These are phyloP conservation scores for Linderniella brevidens DNA, from an alignment of 257 asterid genomes.

Conservation along the genomic window DNA sequence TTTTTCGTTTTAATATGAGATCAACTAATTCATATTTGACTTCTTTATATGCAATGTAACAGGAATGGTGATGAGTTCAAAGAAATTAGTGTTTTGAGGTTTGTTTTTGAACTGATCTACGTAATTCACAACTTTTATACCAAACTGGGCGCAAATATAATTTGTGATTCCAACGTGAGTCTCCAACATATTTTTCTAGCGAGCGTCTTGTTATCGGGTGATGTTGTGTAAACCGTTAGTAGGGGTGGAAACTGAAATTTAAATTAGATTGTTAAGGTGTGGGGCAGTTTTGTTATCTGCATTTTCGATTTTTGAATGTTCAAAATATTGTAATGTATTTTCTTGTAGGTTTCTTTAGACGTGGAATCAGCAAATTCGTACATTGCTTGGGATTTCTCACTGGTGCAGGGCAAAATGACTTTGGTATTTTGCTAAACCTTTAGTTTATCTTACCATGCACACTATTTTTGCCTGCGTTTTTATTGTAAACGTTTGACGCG, in stretches of 20 bases:
- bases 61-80: slow-evolving; percentile 58
- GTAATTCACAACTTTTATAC: too few relatives aligned
- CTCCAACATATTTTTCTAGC: too few relatives aligned
- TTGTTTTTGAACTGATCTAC: slow-evolving; percentile 16
- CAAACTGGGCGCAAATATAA: too few relatives aligned
- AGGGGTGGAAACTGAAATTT: too few relatives aligned
- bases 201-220: too few relatives aligned
- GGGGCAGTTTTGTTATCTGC: too few relatives aligned
- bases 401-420: slow-evolving; percentile 76
- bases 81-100: slow-evolving; percentile 82
- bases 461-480: too few relatives aligned
- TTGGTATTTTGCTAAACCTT: slow-evolving; percentile 32
- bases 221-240: too few relatives aligned
- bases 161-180: too few relatives aligned
- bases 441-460: neutral
- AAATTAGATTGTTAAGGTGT: too few relatives aligned
- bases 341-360: slow-evolving; percentile 44
- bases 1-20: neutral
- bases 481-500: too few relatives aligned
- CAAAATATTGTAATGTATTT: slow-evolving; percentile 4
- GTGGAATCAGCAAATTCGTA: slow-evolving; percentile 74
- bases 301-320: neutral
- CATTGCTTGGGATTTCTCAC: slow-evolving; percentile 89
- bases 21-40: slow-evolving; percentile 5
- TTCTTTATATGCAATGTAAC: slow-evolving; percentile 12